These are phyloP conservation scores for Psilocybe sp. DNA, from an alignment of 768 basidiomycete species.

Conservation along the genomic window DNA sequence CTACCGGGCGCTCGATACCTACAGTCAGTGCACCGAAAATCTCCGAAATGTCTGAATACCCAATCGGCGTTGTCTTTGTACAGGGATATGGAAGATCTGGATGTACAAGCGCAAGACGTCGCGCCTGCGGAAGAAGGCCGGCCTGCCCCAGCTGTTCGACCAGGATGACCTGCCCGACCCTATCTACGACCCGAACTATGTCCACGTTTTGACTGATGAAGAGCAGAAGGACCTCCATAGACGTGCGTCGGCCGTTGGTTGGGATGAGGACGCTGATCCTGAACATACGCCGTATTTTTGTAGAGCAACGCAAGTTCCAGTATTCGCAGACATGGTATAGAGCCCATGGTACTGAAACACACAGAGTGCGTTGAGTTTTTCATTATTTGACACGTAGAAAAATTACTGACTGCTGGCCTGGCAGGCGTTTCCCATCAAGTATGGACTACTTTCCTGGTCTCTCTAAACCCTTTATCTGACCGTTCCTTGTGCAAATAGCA, in stretches of 20 bases:
- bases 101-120: constrained; percentile 62
- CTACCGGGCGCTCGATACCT: constrained; percentile 71
- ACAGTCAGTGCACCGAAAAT: constrained; percentile 42
- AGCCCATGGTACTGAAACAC: constrained; percentile 81
- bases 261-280: neutral
- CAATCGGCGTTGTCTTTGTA: neutral
- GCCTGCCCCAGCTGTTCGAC: constrained; percentile 68
- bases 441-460: no score
- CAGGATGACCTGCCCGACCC: constrained; percentile 83
- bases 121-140: constrained; percentile 55
- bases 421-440: constrained; percentile 72
- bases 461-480: no score
- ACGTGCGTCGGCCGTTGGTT: constrained; percentile 40
- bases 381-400: neutral
- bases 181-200: constrained; percentile 62
- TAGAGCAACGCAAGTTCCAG: constrained; percentile 69
- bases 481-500: constrained; percentile 35
- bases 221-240: constrained; percentile 65
- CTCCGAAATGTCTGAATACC: neutral
- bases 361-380: constrained; percentile 44
- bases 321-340: constrained; percentile 83
- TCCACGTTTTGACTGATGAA: constrained; percentile 64
- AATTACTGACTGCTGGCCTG: constrained; percentile 4
- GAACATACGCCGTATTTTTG: neutral
- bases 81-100: constrained; percentile 76